Evolutionary conservation across 306 rosid genomes (phyloP), one percentile per base, ranked within the genome.

Genomic region (Cicer cuneatum): DNA sequence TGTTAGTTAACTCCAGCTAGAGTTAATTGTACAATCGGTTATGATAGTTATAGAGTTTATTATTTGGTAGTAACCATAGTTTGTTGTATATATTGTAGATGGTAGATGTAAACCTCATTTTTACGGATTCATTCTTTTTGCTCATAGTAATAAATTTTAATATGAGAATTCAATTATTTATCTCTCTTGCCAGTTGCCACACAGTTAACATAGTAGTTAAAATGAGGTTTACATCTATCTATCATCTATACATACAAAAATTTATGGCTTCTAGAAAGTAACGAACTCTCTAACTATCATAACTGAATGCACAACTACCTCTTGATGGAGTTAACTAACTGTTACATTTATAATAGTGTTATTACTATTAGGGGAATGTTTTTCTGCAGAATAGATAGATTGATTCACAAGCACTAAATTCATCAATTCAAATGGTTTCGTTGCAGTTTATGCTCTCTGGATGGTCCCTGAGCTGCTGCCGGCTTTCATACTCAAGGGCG

Each of bases 371-470:
- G 43, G 41, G 41, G 41, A 12, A 58, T 3, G 41, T 5, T 12
- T 11, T 58, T 29, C 5, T 5, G 0, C 16, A 0, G 2, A 29
- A 58, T 11, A 29, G 14, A 10, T 65, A 61, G 40, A 33, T 61
- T 3, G 19, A 19, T 64, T 67, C n/a, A 7, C 24, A 68, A 8
- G 73, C n/a, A 7, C 47, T n/a, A 15, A 15, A 10, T 18, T 45
- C 4, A 19, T 66, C 4, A 12, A 66, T 66, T 45, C 18, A 43
- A 18, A 66, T 66, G 10, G 39, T 4, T 4, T 48, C 16, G 2
- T 73, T 76, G 79, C 85, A 93, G 98, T 93, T 70, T 93, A 83
- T 83, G 92, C 97, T 56, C 96, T 93, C 61, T 93, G 98, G 97
- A 86, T 73, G 80, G 94, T 85, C 57, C 98, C 98, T 10, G 89